Evolutionary conservation across 768 basidiomycete species (phyloP).

Genomic region (Tulasnella sp.): DNA sequence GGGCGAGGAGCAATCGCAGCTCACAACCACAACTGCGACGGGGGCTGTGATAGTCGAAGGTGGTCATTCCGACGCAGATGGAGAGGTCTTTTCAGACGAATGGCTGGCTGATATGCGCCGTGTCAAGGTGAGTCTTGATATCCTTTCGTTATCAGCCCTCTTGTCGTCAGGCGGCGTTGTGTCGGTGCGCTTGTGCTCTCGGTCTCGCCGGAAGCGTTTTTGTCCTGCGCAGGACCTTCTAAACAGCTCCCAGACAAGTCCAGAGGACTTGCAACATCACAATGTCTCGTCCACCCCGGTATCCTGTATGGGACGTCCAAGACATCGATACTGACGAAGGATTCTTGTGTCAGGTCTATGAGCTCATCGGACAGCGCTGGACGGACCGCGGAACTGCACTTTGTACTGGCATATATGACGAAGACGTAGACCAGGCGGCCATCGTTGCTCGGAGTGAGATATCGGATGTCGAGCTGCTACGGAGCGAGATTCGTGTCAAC

Average conservation of each 20-base stretch:
- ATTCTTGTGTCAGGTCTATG: conserved; percentile 63
- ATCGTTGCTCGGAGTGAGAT: conserved; percentile 76
- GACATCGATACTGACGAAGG: background rate
- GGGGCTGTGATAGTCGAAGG: background rate
- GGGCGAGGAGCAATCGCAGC: background rate
- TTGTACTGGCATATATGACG: conserved; percentile 80
- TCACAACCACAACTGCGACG: background rate
- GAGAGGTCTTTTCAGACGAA: conserved; percentile 12
- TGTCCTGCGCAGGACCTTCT: background rate
- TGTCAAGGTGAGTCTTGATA: conserved; percentile 16
- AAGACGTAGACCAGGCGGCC: conserved; percentile 62
- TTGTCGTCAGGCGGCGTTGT: background rate
- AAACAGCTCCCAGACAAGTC: background rate
- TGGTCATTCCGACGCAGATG: conserved; percentile 13
- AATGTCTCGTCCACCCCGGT: background rate
- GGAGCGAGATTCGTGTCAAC: conserved; percentile 66
- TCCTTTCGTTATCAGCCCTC: background rate
- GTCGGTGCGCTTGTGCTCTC: background rate
- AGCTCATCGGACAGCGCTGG: conserved; percentile 85
- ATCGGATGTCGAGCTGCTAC: conserved; percentile 59
- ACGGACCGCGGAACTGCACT: conserved; percentile 94
- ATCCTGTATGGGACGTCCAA: background rate
- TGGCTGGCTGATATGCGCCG: conserved; percentile 18
- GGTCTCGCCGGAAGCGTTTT: background rate
- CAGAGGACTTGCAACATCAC: background rate